These are phyloP conservation scores for Penicillium sp. DNA, from an alignment of 2,329 filamentous ascomycete species.

Conservation along the genomic window DNA sequence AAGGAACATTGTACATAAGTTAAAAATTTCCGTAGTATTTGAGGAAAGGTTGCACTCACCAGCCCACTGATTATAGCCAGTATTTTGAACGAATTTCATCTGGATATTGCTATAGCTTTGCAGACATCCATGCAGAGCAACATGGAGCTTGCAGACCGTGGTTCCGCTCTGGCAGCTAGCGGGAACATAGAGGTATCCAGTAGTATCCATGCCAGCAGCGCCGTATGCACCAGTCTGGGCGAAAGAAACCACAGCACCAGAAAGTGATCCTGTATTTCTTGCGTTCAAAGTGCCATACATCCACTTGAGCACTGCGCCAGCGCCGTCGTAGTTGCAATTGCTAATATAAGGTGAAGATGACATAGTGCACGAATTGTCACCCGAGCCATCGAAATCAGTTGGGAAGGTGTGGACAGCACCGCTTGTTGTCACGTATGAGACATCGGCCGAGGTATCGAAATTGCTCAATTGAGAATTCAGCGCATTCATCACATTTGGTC, in stretches of 20 bases:
- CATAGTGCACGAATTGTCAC: conserved; percentile 22
- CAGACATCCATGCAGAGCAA: conserved; percentile 27
- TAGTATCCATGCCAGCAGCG: conserved; percentile 24
- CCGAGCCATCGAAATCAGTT: conserved; percentile 24
- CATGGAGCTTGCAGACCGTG: conserved; percentile 25
- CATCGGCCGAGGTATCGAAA: conserved; percentile 15
- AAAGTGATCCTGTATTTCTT: conserved; percentile 1
- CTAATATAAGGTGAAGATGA: conserved; percentile 25
- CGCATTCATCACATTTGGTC: conserved; percentile 28
- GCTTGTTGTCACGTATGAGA: conserved; percentile 18
- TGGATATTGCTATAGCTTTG: conserved; percentile 20
- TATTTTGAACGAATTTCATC: conserved; percentile 23
- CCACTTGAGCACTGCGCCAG: conserved; percentile 25
- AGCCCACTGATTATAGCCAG: conserved; percentile 27
- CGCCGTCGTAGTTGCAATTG: conserved; percentile 29
- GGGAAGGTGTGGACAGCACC: conserved; percentile 27
- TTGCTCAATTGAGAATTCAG: conserved; percentile 17
- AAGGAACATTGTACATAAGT: background rate
- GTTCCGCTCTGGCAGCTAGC: conserved; percentile 12
- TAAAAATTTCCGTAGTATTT: background rate
- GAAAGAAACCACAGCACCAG: conserved; percentile 20
- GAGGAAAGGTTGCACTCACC: conserved; percentile 9
- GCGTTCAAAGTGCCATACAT: conserved; percentile 21
- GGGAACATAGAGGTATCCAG: conserved; percentile 27
- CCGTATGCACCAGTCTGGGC: conserved; percentile 23